These are phyloP conservation scores for Cladosporium sp. DNA, from an alignment of 2,329 filamentous ascomycete species.

Conservation along the genomic window DNA sequence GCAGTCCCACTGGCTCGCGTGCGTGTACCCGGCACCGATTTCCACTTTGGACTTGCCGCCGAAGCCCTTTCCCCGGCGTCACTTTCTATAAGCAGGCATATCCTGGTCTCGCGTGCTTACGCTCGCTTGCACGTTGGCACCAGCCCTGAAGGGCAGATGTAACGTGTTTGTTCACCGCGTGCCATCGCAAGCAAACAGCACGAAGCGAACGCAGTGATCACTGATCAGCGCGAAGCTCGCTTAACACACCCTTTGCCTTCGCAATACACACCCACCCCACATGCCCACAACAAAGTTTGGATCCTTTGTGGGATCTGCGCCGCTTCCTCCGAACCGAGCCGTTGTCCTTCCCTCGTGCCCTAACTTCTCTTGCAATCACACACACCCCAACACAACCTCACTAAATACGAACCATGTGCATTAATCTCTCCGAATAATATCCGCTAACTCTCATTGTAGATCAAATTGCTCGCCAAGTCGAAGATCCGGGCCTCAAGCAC, in stretches of 20 bases:
- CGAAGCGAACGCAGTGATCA: not conserved
- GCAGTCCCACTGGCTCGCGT: not conserved
- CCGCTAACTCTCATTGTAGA: constrained; percentile 56
- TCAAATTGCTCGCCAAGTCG: constrained; percentile 93
- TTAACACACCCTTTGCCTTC: constrained; percentile 7
- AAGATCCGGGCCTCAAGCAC: constrained; percentile 88
- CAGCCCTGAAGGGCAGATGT: not conserved
- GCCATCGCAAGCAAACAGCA: not conserved
- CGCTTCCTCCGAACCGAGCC: not conserved
- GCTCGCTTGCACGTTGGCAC: constrained; percentile 13
- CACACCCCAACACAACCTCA: not conserved
- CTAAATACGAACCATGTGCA: not conserved
- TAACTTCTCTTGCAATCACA: not conserved
- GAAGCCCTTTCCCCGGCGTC: not conserved
- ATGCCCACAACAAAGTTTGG: not conserved
- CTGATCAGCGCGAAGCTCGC: constrained; percentile 15
- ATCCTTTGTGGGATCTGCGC: not conserved
- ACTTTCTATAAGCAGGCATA: constrained; percentile 12
- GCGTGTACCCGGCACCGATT: not conserved
- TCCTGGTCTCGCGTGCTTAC: constrained; percentile 15
- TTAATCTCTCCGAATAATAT: not conserved
- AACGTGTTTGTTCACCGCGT: constrained; percentile 3
- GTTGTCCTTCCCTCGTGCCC: not conserved
- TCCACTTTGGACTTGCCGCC: not conserved
- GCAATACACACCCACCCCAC: constrained; percentile 1